Evolutionary conservation across 306 rosid genomes (phyloP).

Genomic region (Dalbergia cultrata): DNA sequence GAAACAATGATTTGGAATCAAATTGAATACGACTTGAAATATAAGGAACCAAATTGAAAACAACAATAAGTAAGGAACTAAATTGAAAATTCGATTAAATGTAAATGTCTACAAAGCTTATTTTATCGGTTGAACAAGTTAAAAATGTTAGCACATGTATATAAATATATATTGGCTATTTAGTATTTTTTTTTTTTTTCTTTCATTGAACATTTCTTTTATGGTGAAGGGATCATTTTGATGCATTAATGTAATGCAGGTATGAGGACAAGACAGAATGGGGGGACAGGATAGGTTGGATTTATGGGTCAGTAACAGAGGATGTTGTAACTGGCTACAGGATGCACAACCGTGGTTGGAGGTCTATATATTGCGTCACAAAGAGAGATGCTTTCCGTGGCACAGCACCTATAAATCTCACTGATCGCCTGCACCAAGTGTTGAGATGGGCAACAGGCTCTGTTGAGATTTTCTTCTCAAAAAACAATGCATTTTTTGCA

Average conservation of each 20-base stretch:
- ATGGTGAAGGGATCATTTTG: not conserved
- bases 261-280: conserved; percentile 90
- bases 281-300: conserved; percentile 91
- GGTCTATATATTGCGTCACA: conserved; percentile 84
- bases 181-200: not conserved
- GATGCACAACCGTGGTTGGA: conserved; percentile 97
- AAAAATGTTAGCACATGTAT: too few species aligned
- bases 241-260: conserved; percentile 51
- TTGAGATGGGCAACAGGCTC: conserved; percentile 94
- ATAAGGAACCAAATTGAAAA: too few species aligned
- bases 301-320: conserved; percentile 89
- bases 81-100: too few species aligned
- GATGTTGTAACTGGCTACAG: conserved; percentile 89
- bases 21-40: too few species aligned
- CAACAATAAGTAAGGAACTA: too few species aligned
- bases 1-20: too few species aligned
- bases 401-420: conserved; percentile 86
- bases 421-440: conserved; percentile 86
- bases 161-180: too few species aligned
- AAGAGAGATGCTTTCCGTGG: conserved; percentile 87
- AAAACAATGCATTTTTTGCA: conserved; percentile 78
- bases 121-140: too few species aligned
- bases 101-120: too few species aligned
- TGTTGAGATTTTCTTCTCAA: conserved; percentile 85
- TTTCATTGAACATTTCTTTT: not conserved